Percentiles rank a stretch among this genome's conserved stretches.
phyloP scores from a whole-genome alignment of 2,329 filamentous ascomycete species.

The Hymenoscyphus linearis region DNA sequence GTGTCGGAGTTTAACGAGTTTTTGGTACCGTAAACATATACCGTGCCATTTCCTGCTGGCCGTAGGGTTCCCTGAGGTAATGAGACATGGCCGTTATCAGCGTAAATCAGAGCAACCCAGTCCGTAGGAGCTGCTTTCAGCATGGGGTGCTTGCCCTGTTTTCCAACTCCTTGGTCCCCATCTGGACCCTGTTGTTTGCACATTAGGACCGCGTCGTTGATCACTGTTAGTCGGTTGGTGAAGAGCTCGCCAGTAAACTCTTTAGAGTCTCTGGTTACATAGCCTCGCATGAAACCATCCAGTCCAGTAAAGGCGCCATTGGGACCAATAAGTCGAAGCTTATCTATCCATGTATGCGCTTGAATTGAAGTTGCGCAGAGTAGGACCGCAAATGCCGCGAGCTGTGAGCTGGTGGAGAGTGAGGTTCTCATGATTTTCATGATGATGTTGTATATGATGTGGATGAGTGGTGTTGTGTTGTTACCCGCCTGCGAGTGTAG shows the following conservation, averaged over 20 bases:
- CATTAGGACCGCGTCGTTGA: slow-evolving; percentile 49
- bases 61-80: slow-evolving; percentile 31
- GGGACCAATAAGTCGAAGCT: slow-evolving; percentile 62
- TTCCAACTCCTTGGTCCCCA: slow-evolving; percentile 18
- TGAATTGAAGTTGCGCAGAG: slow-evolving; percentile 13
- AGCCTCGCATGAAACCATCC: slow-evolving; percentile 71
- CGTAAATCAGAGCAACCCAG: slow-evolving; percentile 60
- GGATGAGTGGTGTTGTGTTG: slow-evolving; percentile 6
- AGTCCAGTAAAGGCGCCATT: slow-evolving; percentile 69
- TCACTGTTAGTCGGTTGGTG: slow-evolving; percentile 55
- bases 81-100: slow-evolving; percentile 74
- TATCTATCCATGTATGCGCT: slow-evolving; percentile 81
- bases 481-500: slow-evolving; percentile 20
- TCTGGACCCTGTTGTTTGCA: slow-evolving; percentile 63
- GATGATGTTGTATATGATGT: slow-evolving; percentile 15
- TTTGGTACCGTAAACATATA: slow-evolving; percentile 69
- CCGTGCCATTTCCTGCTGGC: slow-evolving; percentile 57
- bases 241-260: slow-evolving; percentile 55
- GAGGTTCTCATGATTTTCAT: slow-evolving; percentile 16
- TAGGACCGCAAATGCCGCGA: slow-evolving; percentile 19
- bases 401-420: slow-evolving; percentile 4
- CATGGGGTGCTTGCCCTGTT: not conserved
- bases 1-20: slow-evolving; percentile 47
- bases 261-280: slow-evolving; percentile 51
- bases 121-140: slow-evolving; percentile 51